phyloP scores from a whole-genome alignment of 1,284 basidiomycete species.

The Ceratobasidium papillatum region DNA sequence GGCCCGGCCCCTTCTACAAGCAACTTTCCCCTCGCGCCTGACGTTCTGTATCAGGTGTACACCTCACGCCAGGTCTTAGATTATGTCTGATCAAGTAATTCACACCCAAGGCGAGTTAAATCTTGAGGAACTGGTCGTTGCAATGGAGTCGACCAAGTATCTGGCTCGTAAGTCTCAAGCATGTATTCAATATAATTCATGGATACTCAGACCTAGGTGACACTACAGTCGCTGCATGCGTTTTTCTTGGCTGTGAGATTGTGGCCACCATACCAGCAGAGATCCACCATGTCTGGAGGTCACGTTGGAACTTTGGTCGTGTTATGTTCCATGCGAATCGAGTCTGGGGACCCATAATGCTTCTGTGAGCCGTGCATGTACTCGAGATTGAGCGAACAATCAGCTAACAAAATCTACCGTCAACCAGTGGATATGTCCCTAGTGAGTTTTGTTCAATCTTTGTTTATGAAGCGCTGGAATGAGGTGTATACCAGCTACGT shows the following conservation, averaged over 20 bases:
- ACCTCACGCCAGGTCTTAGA: too few species aligned
- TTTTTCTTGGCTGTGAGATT: constrained; percentile 12
- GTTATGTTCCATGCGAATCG: constrained; percentile 29
- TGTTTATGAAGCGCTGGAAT: neutral
- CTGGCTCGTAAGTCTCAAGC: neutral
- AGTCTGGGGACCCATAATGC: neutral
- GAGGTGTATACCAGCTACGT: neutral
- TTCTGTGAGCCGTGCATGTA: neutral
- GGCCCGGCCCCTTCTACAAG: neutral
- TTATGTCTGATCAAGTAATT: neutral
- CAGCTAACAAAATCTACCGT: neutral
- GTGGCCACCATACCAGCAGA: constrained; percentile 1
- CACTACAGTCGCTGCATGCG: neutral
- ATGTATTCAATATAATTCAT: neutral
- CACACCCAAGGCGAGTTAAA: neutral
- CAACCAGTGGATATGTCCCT: neutral
- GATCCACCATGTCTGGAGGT: neutral
- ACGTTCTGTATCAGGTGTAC: too few species aligned
- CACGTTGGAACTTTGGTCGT: constrained; percentile 19
- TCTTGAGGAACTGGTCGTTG: neutral
- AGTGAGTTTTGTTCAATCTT: neutral
- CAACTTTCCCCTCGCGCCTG: neutral
- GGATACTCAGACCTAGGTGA: neutral
- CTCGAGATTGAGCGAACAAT: neutral
- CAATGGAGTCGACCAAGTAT: constrained; percentile 12